phyloP scores from a whole-genome alignment of 106 monocot genomes.

The Dendrobium officinale region DNA sequence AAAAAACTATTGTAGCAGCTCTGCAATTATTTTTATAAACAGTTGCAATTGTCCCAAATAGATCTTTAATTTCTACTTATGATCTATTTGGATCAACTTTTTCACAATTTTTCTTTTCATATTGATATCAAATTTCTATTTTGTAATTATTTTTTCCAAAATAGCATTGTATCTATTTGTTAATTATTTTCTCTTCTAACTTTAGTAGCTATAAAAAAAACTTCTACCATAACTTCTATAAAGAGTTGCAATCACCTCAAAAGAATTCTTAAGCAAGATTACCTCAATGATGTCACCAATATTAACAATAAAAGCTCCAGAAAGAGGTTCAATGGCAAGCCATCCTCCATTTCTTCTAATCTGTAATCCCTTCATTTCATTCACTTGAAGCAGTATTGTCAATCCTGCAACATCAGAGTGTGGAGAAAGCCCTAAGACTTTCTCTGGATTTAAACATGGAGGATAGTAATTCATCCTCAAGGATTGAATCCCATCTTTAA shows the following conservation, averaged over 20 bases:
- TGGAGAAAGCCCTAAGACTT: conserved; percentile 26
- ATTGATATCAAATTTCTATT: background rate
- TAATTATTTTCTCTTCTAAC: no score
- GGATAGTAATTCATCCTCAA: conserved; percentile 34
- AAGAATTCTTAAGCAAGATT: background rate
- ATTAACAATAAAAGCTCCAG: conserved; percentile 30
- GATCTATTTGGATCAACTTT: no score
- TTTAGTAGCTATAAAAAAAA: no score
- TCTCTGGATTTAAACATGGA: conserved; percentile 14
- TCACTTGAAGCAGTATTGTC: conserved; percentile 24
- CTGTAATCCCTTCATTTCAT: conserved; percentile 22
- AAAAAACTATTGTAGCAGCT: no score
- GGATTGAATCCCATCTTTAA: conserved; percentile 10
- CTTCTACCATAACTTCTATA: background rate
- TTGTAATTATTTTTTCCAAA: no score
- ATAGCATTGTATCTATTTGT: no score
- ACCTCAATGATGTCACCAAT: conserved; percentile 36
- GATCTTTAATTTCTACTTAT: no score
- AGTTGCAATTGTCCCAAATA: no score
- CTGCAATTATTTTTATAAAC: no score
- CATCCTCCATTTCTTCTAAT: conserved; percentile 20
- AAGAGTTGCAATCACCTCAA: no score
- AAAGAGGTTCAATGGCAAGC: conserved; percentile 20
- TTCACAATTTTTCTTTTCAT: background rate
- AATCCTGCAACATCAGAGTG: conserved; percentile 23